Percentiles rank a stretch among this genome's conserved stretches.
Evolutionary conservation across 176 grass and related monocot genomes (phyloP).

Genomic region (Thinopyrum elongatum): DNA sequence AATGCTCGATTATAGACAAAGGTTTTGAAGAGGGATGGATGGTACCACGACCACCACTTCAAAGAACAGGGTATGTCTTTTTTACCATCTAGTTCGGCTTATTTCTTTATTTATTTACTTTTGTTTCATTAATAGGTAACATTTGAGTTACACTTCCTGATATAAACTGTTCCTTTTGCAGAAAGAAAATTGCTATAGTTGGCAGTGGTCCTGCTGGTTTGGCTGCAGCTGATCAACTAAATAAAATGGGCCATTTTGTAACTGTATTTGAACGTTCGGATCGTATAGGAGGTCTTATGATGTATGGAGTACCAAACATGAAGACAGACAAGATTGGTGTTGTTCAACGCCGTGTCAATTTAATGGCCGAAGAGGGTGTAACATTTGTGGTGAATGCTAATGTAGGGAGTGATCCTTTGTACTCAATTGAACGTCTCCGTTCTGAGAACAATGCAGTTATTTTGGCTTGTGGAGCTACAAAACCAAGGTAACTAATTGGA

Average conservation of each 20-base stretch:
- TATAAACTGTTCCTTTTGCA: constrained; percentile 38
- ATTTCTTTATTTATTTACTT: not conserved
- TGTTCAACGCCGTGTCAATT: constrained; percentile 90
- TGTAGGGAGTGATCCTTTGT: constrained; percentile 72
- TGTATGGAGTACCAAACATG: constrained; percentile 99
- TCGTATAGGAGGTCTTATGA: constrained; percentile 95
- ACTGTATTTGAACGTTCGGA: constrained; percentile 96
- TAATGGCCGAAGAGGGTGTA: constrained; percentile 90
- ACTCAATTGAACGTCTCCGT: constrained; percentile 65
- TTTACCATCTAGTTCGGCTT: constrained; percentile 10
- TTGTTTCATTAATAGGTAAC: constrained; percentile 20
- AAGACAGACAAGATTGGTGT: constrained; percentile 85
- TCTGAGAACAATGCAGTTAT: constrained; percentile 76
- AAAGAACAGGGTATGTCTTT: constrained; percentile 80
- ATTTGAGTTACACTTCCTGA: constrained; percentile 6
- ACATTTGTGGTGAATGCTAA: constrained; percentile 88
- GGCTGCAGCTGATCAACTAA: constrained; percentile 94
- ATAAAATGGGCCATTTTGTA: constrained; percentile 97
- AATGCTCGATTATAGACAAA: constrained; percentile 97
- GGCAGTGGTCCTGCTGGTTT: constrained; percentile 92
- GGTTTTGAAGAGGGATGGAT: constrained; percentile 98
- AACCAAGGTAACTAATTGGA: constrained; percentile 62
- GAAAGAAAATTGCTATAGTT: constrained; percentile 91
- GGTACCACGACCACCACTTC: constrained; percentile 84
- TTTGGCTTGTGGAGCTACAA: constrained; percentile 93